A percentile compares a stretch with the other conserved stretches of the same genome.
Conservation (phyloP, 139 green algal genomes). For the Chlorella sorokiniana region DNA sequence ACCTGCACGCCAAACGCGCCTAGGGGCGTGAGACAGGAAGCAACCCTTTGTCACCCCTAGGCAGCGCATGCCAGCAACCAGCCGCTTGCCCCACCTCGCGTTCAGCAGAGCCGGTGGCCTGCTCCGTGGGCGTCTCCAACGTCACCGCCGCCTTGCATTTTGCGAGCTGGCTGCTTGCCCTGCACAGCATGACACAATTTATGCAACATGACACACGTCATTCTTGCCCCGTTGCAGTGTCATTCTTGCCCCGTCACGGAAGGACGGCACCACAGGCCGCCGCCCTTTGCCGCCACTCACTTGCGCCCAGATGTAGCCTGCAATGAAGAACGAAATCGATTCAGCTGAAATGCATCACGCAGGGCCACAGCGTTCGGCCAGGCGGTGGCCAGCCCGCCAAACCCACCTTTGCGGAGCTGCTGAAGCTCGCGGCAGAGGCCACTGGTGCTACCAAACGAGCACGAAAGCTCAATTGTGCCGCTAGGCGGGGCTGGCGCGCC, state of each 20-base stretch:
- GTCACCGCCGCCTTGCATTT: slow-evolving; percentile 13
- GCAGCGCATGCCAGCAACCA: neutral
- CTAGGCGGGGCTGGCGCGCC: neutral
- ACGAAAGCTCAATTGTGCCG: slow-evolving; percentile 4
- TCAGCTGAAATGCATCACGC: neutral
- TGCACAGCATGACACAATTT: neutral
- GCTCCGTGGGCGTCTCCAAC: slow-evolving; percentile 22
- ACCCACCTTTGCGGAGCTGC: slow-evolving; percentile 20
- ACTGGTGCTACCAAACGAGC: neutral
- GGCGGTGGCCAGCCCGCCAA: neutral
- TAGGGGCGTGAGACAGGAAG: neutral
- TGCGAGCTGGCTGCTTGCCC: neutral
- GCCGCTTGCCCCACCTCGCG: neutral
- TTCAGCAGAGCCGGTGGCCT: neutral
- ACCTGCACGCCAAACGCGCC: slow-evolving; percentile 14
- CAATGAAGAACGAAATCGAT: neutral
- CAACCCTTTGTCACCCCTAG: neutral
- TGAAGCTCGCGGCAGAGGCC: neutral
- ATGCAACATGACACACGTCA: no score
- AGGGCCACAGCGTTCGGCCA: neutral
- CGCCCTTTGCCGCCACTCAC: neutral
- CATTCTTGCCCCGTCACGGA: no score
- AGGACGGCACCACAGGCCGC: no score
- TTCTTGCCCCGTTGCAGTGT: no score
- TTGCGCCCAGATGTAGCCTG: slow-evolving; percentile 1